A percentile compares a stretch with the other conserved stretches of the same genome.
These are phyloP conservation scores for Cladorrhinum sp. DNA, from an alignment of 2,329 filamentous ascomycete genomes.

Conservation along the genomic window DNA sequence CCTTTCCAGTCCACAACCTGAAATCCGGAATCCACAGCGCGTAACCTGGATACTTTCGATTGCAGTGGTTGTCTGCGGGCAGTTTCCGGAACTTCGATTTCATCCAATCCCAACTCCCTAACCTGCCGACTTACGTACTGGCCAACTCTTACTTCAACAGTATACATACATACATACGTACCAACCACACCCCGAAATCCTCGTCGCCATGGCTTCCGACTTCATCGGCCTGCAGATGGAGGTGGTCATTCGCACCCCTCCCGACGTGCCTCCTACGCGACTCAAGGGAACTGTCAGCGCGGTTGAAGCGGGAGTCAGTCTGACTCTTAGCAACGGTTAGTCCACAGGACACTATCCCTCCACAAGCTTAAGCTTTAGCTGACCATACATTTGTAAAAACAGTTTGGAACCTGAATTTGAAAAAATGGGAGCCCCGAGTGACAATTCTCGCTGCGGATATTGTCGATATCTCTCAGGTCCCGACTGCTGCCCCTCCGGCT, in stretches of 20 bases:
- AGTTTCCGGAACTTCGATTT: background rate
- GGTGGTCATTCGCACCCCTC: slow-evolving; percentile 57
- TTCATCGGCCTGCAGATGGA: slow-evolving; percentile 76
- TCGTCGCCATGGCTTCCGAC: slow-evolving; percentile 56
- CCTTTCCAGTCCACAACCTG: background rate
- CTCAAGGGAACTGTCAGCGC: slow-evolving; percentile 69
- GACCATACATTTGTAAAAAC: background rate
- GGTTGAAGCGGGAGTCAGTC: slow-evolving; percentile 62
- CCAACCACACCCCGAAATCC: background rate
- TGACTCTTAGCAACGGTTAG: slow-evolving; percentile 71
- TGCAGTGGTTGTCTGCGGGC: background rate
- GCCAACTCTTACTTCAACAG: no score
- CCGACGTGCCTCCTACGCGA: slow-evolving; percentile 54
- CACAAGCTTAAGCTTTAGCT: background rate
- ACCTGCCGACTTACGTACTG: background rate
- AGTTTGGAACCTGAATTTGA: slow-evolving; percentile 40
- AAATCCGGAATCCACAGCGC: background rate
- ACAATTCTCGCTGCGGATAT: slow-evolving; percentile 49
- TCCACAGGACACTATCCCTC: slow-evolving; percentile 6
- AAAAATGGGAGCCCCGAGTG: slow-evolving; percentile 40
- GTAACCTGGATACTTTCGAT: background rate
- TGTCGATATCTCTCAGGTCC: slow-evolving; percentile 41
- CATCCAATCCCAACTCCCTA: background rate
- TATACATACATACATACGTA: background rate
- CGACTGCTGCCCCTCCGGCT: slow-evolving; percentile 20